Base-by-base conservation (phyloP, 2,329 filamentous ascomycete species). In the Microdochium trichocladiopsis region DNA sequence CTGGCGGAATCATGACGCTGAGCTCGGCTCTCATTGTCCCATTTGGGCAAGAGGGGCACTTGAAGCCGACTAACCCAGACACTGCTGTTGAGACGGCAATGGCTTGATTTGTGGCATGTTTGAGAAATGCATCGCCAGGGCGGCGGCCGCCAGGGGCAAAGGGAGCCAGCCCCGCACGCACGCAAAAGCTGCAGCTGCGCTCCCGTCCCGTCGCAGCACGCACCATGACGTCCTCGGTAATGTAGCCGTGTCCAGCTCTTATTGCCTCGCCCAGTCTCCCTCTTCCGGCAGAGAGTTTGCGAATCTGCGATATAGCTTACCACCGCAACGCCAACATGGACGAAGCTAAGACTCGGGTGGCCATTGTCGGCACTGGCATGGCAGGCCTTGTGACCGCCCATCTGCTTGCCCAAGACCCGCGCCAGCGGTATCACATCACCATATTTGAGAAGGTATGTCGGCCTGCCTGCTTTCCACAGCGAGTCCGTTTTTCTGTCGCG, bases 341-440 rank as follows among this genome's bases (percentile, higher is more conserved):
- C 12, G n/a, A 45, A 45, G 18, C 8, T 8, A 25, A 48, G 47
- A 25, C 21, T 11, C 22, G 47, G 9, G 45, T 53, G 6, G 52
- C 52, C 24, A 23, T 53, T 23, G 52, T 53, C 18, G 52, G 52
- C 25, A 53, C 52, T 11, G 52, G 52, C 45, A 51, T 53, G 50
- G 52, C 52, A 9, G 52, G 52, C 10, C 50, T 53, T 28, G 52
- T 36, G 45, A 51, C 49, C 5, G 52, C 48, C 14, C 47, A 53
- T 25, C 47, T 53, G 16, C 52, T 53, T 16, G 37, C 22, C 50
- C 49, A 51, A 8, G 52, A 53, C 24, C 21, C 33, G 11, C 52
- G 37, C 2, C 43, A 53, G 43, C 52, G 52, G 16, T 53, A 49
- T 18, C 47, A 37, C 10, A 43, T 53, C n/a, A 53, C 52, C 11